Base-by-base conservation (phyloP, 2,329 filamentous ascomycete species). In the Nectriaceae sp. region DNA sequence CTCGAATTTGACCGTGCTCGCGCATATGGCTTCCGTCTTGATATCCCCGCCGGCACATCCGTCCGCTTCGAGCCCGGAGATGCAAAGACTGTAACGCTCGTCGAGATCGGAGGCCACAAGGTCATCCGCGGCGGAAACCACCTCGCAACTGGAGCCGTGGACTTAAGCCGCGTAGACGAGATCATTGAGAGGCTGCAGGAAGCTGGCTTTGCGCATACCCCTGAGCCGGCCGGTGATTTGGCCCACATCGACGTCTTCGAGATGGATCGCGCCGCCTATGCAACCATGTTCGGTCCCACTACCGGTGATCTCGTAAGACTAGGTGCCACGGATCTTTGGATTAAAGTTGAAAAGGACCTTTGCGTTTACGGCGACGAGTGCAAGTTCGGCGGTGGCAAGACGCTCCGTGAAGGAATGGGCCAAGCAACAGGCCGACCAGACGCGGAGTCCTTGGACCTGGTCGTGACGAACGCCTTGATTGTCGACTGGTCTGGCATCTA, bases 61-160 rank as follows among this genome's bases (percentile, higher is more conserved):
- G 86, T 96, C 24, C 85, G 93, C 37, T 97, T 97, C 65, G 93
- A 97, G 74, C 92, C 93, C 0, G 93, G 93, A 43, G 93, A 97
- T 68, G 85, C 84, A 42, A 96, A 90, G 77, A 96, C 91, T 1
- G 90, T 97, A 15, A 90, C 84, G 0, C 77, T 97, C 5, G 92
- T 97, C 15, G 87, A 96, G 67, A 96, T 97, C 64, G 89, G 81
- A 4, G 93, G 93, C 1, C 77, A 85, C 59, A 84, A 83, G 65
- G 74, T 91, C 41, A 96, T 97, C 62, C 82, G 82, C 22, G 93
- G 93, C 26, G 93, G 93, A 40, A 97, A 96, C 68, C 78, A 75
- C 53, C 67, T 97, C 21, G 92, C 92, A 0, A 78, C 80, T 4
- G 93, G 93, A 0, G 71, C 70, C 38, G 82, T 97, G 5, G 87